Evolutionary conservation across 345 rosid species (phyloP), one percentile per base, ranked within the genome.

Genomic region (Clausena lansium): DNA sequence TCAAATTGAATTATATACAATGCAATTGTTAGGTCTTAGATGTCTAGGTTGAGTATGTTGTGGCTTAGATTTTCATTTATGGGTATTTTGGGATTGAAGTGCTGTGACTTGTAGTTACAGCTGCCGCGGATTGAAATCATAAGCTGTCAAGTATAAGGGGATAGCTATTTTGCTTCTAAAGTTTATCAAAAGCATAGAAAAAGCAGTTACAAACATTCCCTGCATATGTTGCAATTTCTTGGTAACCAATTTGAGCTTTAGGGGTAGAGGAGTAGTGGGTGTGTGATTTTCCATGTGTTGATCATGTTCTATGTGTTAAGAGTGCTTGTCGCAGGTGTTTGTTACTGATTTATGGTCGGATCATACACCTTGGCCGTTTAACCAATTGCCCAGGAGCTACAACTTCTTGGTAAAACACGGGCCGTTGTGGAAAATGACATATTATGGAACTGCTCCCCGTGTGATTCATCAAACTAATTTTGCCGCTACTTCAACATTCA

Each of bases 361-460:
- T 78, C 99, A 97, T 81, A 94, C 98, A 0, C 99, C 99, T 38
- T 97, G 99, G 99, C 99, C 99, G 3, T 97, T 97, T 80, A 94
- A 97, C 84, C 99, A 97, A 81, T 86, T 97, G 75, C 99, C 99
- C 6, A 89, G 93, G 75, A 97, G 97, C 87, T 97, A 97, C 78
- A 97, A 91, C 80, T 97, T 97, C 88, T 83, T 97, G 84, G 98
- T 97, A 58, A 97, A 97, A 74, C 98, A 97, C 65, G 96, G 96
- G 70, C 81, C 97, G 24, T 78, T 97, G 55, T 97, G 99, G 98
- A 93, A 85, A 74, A 87, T 97, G 91, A 86, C 98, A 32, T 94
- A 97, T 81, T 97, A 97, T 79, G 98, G 92, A 80, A 83, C 89
- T 22, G 91, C 97, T 74, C 99, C 99, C 4, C 92, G 98, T 11